Evolutionary conservation across 495 filamentous ascomycete species (phyloP), one percentile per base, ranked within the genome.

Genomic region (Aspergillus avenaceus): DNA sequence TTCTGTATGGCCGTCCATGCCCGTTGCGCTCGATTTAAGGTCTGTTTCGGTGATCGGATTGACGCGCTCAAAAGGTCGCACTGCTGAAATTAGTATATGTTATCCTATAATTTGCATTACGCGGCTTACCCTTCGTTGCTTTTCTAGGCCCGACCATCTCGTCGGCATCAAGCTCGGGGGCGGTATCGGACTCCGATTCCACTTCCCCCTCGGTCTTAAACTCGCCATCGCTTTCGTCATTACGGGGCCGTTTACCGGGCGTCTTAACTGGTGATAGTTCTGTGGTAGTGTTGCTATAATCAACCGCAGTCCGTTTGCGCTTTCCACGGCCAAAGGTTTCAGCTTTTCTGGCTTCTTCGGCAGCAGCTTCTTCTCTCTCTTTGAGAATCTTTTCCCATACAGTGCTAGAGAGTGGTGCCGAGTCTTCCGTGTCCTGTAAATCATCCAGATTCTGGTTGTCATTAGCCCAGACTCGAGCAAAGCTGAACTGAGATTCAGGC

Each of bases 381-480:
- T 82, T 77, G 14, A 98, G 74, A 38, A 98, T 93, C 51, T 84
- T 82, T 22, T 95, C 90, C 93, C 93, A 98, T 2, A 93, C 79
- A 18, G 78, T 80, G 21, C 16, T 21, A n/a, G 74, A 65, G 61
- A 83, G 83, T 1, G 67, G 54, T 0, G 49, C 37, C 3, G 65
- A 45, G 7, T 74, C 72, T 27, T 83, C 79, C 1, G 70, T 55
- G 16, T 83, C 78, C 25, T 80, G 60, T 11, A 87, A 58, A 12
- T 84, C 85, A 14, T 82, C 80, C 0, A 88, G 62, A n/a, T 77
- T 66, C 5, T 71, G 76, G 49, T 82, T 78, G 13, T 95, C 86
- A 60, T 95, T 95, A 9, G 84, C 87, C 93, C 93, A 98, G 3
- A 98, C 86, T 18, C 90, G 80, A 41, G 93, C 95, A 65, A 91